Evolutionary conservation across 2,329 filamentous ascomycete genomes (phyloP).

Genomic region (Aspergillus tubingensis): DNA sequence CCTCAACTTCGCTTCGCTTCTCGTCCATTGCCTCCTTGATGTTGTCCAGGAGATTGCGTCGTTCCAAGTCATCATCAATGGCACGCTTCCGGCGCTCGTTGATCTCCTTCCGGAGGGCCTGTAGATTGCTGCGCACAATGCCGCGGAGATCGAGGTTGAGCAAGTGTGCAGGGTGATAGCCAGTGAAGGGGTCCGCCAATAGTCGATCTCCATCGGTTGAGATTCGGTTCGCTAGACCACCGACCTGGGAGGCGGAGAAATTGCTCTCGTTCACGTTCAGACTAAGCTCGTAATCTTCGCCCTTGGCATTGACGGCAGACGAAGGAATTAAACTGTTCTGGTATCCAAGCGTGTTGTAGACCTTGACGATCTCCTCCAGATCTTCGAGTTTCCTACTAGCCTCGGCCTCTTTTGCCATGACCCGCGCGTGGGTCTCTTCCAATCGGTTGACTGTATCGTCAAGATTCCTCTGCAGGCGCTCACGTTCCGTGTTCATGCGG

Average conservation of each 20-base stretch:
- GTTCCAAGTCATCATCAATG: constrained; percentile 89
- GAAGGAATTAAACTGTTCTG: constrained; percentile 87
- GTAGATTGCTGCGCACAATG: constrained; percentile 75
- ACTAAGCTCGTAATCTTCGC: constrained; percentile 78
- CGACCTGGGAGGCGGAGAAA: constrained; percentile 66
- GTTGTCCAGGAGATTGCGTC: constrained; percentile 88
- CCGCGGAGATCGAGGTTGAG: constrained; percentile 87
- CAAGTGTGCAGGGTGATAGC: constrained; percentile 86
- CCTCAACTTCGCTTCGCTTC: constrained; percentile 88
- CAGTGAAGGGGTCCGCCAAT: constrained; percentile 76
- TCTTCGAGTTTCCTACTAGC: constrained; percentile 85
- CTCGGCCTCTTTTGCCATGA: constrained; percentile 84
- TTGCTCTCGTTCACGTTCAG: constrained; percentile 81
- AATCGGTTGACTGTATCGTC: constrained; percentile 74
- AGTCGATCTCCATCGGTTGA: constrained; percentile 69
- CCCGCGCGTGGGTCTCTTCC: constrained; percentile 80
- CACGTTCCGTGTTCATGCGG: constrained; percentile 94
- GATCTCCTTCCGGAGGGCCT: constrained; percentile 81
- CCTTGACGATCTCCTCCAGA: constrained; percentile 84
- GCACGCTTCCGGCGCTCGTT: constrained; percentile 81
- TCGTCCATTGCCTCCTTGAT: constrained; percentile 98
- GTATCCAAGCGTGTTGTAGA: constrained; percentile 92
- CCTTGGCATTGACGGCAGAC: constrained; percentile 81
- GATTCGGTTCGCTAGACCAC: constrained; percentile 51
- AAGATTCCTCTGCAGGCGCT: constrained; percentile 85